These are phyloP conservation scores for Gymnopilus dilepis DNA, from an alignment of 768 basidiomycete genomes.

Conservation along the genomic window DNA sequence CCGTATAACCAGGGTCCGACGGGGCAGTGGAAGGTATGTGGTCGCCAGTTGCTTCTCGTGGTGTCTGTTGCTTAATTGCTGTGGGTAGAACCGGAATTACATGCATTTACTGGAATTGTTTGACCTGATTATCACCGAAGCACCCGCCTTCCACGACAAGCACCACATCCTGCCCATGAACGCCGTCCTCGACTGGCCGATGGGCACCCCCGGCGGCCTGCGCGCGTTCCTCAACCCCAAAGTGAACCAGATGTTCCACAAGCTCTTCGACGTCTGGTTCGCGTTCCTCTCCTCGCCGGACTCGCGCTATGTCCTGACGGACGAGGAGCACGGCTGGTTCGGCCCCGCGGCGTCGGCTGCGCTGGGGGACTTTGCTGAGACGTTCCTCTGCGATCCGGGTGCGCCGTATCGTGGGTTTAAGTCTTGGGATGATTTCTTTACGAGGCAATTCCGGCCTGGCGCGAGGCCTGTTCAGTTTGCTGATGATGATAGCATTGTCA, in stretches of 20 bases:
- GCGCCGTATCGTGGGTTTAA: slow-evolving; percentile 48
- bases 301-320: slow-evolving; percentile 49
- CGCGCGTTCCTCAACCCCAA: slow-evolving; percentile 42
- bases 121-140: slow-evolving; percentile 45
- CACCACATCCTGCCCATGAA: slow-evolving; percentile 52
- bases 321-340: slow-evolving; percentile 54
- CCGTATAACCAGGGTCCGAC: slow-evolving; percentile 14
- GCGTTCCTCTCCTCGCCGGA: slow-evolving; percentile 47
- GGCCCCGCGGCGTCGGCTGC: slow-evolving; percentile 19
- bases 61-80: background rate
- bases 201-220: slow-evolving; percentile 39
- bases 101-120: slow-evolving; percentile 44
- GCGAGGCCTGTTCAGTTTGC: slow-evolving; percentile 44
- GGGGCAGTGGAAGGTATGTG: slow-evolving; percentile 8
- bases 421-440: slow-evolving; percentile 65
- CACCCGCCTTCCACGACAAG: slow-evolving; percentile 44
- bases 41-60: background rate
- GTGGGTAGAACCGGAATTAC: slow-evolving; percentile 24
- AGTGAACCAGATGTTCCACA: slow-evolving; percentile 47
- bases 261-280: slow-evolving; percentile 49
- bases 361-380: slow-evolving; percentile 36
- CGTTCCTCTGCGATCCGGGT: slow-evolving; percentile 46
- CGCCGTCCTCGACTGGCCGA: slow-evolving; percentile 46
- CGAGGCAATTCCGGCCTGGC: slow-evolving; percentile 41
- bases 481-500: slow-evolving; percentile 40